A percentile compares a stretch with the other conserved stretches of the same genome.
phyloP scores from a whole-genome alignment of 176 grass and related monocot genomes.

The Guadua angustifolia region DNA sequence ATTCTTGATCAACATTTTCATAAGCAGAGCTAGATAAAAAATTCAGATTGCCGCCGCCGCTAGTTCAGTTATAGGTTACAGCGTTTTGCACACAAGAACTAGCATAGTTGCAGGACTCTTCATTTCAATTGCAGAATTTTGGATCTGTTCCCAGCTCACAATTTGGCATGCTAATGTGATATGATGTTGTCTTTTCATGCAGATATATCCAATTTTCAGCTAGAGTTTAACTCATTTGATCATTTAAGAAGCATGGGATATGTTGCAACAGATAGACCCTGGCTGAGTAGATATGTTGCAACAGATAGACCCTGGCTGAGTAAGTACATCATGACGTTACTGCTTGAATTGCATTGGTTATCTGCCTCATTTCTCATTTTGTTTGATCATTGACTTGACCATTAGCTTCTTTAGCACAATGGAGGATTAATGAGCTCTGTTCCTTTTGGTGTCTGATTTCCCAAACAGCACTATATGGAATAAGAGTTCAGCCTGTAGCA shows the following conservation, averaged over 20 bases:
- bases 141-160: conserved; percentile 3
- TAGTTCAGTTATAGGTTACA: background rate
- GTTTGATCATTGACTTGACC: conserved; percentile 14
- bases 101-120: background rate
- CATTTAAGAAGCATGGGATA: conserved; percentile 63
- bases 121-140: background rate
- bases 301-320: conserved; percentile 92
- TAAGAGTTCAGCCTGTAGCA: conserved; percentile 72
- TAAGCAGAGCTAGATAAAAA: background rate
- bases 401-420: conserved; percentile 33
- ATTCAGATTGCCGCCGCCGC: background rate
- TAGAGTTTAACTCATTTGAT: conserved; percentile 63
- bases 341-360: conserved; percentile 15
- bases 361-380: conserved; percentile 25
- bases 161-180: background rate
- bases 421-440: conserved; percentile 18
- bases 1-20: background rate
- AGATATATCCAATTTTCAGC: conserved; percentile 69
- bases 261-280: conserved; percentile 80
- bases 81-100: background rate
- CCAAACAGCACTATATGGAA: conserved; percentile 81
- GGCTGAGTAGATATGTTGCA: conserved; percentile 89
- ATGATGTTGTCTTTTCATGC: conserved; percentile 26
- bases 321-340: conserved; percentile 53
- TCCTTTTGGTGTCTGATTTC: conserved; percentile 31